A percentile compares a stretch with the other conserved stretches of the same genome.
Conservation (phyloP, 495 filamentous ascomycete genomes). For the Penicillium arizonense region DNA sequence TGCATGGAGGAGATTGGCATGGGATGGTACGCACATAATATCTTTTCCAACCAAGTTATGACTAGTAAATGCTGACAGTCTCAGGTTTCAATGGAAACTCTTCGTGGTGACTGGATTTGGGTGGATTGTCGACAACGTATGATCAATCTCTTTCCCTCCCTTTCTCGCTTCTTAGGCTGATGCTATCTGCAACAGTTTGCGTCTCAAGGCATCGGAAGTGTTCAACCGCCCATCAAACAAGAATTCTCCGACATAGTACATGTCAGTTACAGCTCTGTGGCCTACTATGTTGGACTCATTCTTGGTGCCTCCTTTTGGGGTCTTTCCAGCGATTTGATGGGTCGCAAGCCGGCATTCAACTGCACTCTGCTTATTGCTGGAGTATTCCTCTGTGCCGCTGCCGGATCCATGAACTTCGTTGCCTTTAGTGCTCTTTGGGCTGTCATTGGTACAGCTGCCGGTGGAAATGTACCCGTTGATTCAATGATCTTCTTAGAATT, state of each 20-base stretch:
- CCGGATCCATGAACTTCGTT: slow-evolving; percentile 29
- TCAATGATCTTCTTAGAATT: slow-evolving; percentile 35
- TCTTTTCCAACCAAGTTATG: neutral
- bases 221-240: slow-evolving; percentile 29
- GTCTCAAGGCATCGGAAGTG: slow-evolving; percentile 30
- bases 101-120: slow-evolving; percentile 35
- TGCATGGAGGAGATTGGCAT: slow-evolving; percentile 36
- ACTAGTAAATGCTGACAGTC: neutral
- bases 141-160: neutral
- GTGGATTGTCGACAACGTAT: slow-evolving; percentile 35
- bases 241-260: slow-evolving; percentile 27
- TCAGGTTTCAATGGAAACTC: slow-evolving; percentile 35
- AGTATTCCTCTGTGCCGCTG: slow-evolving; percentile 28
- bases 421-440: slow-evolving; percentile 35
- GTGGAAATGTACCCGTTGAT: slow-evolving; percentile 34
- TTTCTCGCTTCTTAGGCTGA: neutral
- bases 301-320: slow-evolving; percentile 37
- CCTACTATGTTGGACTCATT: slow-evolving; percentile 36
- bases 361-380: slow-evolving; percentile 27
- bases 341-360: slow-evolving; percentile 32
- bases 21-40: slow-evolving; percentile 21
- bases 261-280: slow-evolving; percentile 36
- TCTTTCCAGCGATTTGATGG: slow-evolving; percentile 30
- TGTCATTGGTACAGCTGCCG: slow-evolving; percentile 31
- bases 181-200: slow-evolving; percentile 19